Percentiles rank a stretch among this genome's conserved stretches.
Evolutionary conservation across 495 filamentous ascomycete genomes (phyloP).

Genomic region (Lepidopterella palustris): DNA sequence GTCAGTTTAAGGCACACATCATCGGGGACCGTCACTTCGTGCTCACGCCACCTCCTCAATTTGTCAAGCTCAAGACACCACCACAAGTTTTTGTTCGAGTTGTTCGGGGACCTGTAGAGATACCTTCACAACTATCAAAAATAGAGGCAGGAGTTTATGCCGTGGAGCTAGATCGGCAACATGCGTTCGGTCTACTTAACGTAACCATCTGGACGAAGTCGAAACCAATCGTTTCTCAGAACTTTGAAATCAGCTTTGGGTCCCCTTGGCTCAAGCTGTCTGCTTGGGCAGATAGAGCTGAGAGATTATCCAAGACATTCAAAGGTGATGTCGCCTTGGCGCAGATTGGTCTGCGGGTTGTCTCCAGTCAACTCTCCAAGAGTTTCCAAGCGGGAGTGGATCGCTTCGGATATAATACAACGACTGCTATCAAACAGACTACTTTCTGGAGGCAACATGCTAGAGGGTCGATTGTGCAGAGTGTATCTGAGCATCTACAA

Average conservation of each 20-base stretch:
- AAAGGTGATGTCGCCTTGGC: slow-evolving; percentile 8
- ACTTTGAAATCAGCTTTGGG: slow-evolving; percentile 53
- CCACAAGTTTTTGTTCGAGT: slow-evolving; percentile 49
- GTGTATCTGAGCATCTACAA: slow-evolving; percentile 10
- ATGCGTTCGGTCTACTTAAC: slow-evolving; percentile 53
- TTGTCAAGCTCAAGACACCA: slow-evolving; percentile 43
- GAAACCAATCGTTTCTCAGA: slow-evolving; percentile 49
- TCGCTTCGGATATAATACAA: slow-evolving; percentile 3
- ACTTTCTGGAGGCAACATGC: slow-evolving; percentile 7
- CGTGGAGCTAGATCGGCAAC: slow-evolving; percentile 49
- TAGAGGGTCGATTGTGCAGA: slow-evolving; percentile 9
- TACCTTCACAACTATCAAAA: slow-evolving; percentile 47
- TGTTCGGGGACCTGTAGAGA: slow-evolving; percentile 37
- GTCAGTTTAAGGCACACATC: slow-evolving; percentile 54
- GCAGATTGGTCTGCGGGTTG: slow-evolving; percentile 7
- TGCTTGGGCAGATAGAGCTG: slow-evolving; percentile 41
- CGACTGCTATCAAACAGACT: slow-evolving; percentile 2
- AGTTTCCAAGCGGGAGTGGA: not conserved
- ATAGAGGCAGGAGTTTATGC: slow-evolving; percentile 55
- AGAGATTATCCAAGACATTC: slow-evolving; percentile 3
- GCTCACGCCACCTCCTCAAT: slow-evolving; percentile 49
- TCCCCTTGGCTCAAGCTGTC: slow-evolving; percentile 54
- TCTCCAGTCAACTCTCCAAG: slow-evolving; percentile 6
- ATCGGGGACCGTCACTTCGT: slow-evolving; percentile 57
- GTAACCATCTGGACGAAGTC: slow-evolving; percentile 50